phyloP scores from a whole-genome alignment of 352 stramenopile species.

The Phytophthora sp. region DNA sequence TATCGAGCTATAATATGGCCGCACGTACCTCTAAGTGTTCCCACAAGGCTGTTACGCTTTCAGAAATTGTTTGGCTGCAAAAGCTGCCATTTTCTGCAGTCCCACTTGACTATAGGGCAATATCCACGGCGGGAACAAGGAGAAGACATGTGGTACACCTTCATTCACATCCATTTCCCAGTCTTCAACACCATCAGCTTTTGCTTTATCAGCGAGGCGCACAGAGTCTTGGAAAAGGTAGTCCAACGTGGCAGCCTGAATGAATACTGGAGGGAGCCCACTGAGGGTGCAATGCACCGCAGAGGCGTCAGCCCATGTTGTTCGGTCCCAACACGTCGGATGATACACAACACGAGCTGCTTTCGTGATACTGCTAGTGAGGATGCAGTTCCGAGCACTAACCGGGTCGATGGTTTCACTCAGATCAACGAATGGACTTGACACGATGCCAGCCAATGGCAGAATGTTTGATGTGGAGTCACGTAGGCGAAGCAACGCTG shows the following conservation, averaged over 20 bases:
- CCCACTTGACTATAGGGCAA: constrained; percentile 44
- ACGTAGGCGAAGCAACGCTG: constrained; percentile 44
- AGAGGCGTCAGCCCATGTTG: constrained; percentile 40
- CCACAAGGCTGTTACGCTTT: not conserved
- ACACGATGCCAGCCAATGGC: constrained; percentile 40
- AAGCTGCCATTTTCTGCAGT: constrained; percentile 38
- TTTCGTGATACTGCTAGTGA: constrained; percentile 31
- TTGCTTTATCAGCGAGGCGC: constrained; percentile 31
- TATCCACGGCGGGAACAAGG: constrained; percentile 37
- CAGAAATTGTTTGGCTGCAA: constrained; percentile 34
- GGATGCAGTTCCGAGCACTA: constrained; percentile 36
- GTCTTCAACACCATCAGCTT: constrained; percentile 36
- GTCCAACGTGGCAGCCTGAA: constrained; percentile 44
- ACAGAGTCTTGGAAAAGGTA: constrained; percentile 39
- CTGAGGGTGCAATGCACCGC: constrained; percentile 47
- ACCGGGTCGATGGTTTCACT: constrained; percentile 16
- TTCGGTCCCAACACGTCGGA: constrained; percentile 17
- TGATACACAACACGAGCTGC: constrained; percentile 30
- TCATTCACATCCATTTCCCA: constrained; percentile 50
- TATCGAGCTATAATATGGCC: too few species aligned
- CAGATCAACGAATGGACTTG: constrained; percentile 28
- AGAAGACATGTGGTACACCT: constrained; percentile 45
- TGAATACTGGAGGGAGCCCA: constrained; percentile 41
- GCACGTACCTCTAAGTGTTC: not conserved
- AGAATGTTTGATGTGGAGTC: constrained; percentile 13